Conservation (phyloP, 2,329 filamentous ascomycete species). For the Chaetomiaceae sp. region DNA sequence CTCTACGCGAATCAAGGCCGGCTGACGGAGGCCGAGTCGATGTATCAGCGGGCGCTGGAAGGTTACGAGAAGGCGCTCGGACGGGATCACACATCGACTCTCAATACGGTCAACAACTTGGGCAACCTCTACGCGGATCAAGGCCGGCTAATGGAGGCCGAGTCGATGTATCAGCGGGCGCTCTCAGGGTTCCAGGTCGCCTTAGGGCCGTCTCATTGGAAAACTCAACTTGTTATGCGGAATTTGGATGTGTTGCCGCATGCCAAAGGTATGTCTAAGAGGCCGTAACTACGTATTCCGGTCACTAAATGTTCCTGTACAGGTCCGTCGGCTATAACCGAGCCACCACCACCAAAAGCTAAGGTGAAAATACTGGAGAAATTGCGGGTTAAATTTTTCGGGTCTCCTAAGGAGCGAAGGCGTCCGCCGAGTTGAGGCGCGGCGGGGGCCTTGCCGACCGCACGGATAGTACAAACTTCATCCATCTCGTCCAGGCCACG, state of each 20-base stretch:
- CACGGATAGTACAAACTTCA: no score
- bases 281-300: neutral
- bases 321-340: neutral
- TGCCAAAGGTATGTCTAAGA: neutral
- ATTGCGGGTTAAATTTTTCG: neutral
- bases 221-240: conserved; percentile 3
- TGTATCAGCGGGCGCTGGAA: conserved; percentile 12
- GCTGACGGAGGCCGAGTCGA: conserved; percentile 10
- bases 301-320: neutral
- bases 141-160: conserved; percentile 5
- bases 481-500: no score
- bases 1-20: conserved; percentile 10
- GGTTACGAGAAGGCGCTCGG: conserved; percentile 5
- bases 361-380: neutral
- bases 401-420: neutral
- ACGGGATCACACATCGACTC: conserved; percentile 10
- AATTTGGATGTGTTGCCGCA: neutral
- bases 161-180: conserved; percentile 12
- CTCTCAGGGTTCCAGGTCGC: neutral
- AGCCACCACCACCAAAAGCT: neutral
- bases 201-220: conserved; percentile 2
- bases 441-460: no score
- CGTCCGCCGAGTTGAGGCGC: neutral
- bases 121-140: conserved; percentile 7
- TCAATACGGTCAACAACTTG: conserved; percentile 7